These are phyloP conservation scores for Capronia coronata DNA, from an alignment of 2,329 filamentous ascomycete species.

Conservation along the genomic window DNA sequence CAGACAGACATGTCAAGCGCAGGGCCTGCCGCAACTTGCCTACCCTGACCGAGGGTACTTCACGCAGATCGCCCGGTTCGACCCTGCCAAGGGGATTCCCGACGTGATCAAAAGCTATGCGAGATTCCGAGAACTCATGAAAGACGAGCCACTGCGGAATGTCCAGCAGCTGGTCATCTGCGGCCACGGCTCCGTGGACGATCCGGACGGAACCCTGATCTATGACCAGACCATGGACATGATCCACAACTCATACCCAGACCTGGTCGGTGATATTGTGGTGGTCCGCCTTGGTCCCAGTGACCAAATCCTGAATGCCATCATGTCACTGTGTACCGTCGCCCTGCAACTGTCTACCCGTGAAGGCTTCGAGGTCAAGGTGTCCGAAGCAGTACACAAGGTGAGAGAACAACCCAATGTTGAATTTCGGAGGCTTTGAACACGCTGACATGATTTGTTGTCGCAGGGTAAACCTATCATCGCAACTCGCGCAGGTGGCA, in stretches of 20 bases:
- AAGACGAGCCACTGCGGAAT: constrained; percentile 43
- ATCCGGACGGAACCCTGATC: constrained; percentile 67
- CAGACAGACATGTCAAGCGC: constrained; percentile 54
- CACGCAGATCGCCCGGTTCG: constrained; percentile 73
- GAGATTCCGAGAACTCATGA: constrained; percentile 59
- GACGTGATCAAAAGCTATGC: constrained; percentile 71
- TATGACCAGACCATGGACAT: constrained; percentile 66
- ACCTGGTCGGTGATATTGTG: constrained; percentile 60
- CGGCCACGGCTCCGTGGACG: constrained; percentile 73
- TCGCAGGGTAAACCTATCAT: constrained; percentile 62
- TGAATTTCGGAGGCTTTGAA: background rate
- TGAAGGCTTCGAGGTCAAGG: constrained; percentile 82
- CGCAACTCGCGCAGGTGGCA: constrained; percentile 68
- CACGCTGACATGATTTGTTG: constrained; percentile 3
- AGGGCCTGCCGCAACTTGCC: constrained; percentile 47
- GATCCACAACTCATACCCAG: constrained; percentile 56
- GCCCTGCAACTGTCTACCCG: constrained; percentile 73
- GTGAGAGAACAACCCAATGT: constrained; percentile 1
- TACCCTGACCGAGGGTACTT: constrained; percentile 63
- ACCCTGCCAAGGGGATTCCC: constrained; percentile 74
- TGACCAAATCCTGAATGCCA: constrained; percentile 71
- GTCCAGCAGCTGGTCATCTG: constrained; percentile 68
- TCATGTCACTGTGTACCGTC: constrained; percentile 65
- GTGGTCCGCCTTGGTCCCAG: constrained; percentile 71
- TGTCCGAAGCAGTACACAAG: constrained; percentile 74